These are phyloP conservation scores for Oryza meridionalis DNA, from an alignment of 176 grass and related monocot species.

Conservation along the genomic window DNA sequence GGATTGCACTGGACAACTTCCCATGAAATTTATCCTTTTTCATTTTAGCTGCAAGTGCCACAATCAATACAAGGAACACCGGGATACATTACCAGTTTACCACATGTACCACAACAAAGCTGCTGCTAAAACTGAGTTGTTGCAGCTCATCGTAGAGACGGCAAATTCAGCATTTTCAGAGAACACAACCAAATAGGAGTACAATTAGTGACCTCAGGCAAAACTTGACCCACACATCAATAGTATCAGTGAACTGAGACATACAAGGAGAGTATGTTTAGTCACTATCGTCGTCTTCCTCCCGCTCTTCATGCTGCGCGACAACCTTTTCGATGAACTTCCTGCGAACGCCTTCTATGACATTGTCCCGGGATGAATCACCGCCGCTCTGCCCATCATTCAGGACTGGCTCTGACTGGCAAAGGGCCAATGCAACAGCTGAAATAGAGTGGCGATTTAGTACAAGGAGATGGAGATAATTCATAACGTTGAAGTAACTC, in stretches of 20 bases:
- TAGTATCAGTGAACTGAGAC: not conserved
- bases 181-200: not conserved
- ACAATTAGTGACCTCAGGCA: not conserved
- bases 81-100: not conserved
- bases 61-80: not conserved
- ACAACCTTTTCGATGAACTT: constrained; percentile 97
- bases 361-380: constrained; percentile 69
- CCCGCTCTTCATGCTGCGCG: constrained; percentile 68
- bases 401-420: constrained; percentile 79
- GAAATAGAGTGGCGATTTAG: constrained; percentile 36
- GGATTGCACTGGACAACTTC: not conserved
- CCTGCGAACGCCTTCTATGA: constrained; percentile 81
- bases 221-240: not conserved
- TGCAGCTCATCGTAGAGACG: not conserved
- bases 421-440: constrained; percentile 92
- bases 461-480: not conserved
- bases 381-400: constrained; percentile 74
- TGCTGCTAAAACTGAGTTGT: not conserved
- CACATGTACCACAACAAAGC: not conserved
- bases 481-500: not conserved
- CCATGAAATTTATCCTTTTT: not conserved
- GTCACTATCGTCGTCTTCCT: constrained; percentile 77
- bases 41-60: not conserved
- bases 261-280: constrained; percentile 30
- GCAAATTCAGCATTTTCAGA: not conserved